phyloP scores from a whole-genome alignment of 805 yeast species.

The Wickerhamomyces sydowiorum region DNA sequence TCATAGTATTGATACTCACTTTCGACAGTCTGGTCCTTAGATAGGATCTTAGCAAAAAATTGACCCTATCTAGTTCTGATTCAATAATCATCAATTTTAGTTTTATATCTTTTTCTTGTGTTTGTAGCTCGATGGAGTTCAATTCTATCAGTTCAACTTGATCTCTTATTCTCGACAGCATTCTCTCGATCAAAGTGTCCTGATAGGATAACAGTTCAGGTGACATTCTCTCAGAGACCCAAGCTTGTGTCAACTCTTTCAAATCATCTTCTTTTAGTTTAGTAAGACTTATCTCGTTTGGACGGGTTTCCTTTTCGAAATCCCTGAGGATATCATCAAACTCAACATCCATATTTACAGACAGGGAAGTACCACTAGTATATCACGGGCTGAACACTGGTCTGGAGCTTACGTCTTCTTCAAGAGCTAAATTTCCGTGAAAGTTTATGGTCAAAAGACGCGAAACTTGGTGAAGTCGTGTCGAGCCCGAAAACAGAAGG shows the following conservation, averaged over 20 bases:
- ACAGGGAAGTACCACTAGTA: background rate
- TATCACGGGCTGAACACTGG: too few relatives aligned
- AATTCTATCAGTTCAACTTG: slow-evolving; percentile 75
- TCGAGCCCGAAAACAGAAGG: too few relatives aligned
- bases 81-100: slow-evolving; percentile 80
- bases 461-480: too few relatives aligned
- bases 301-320: slow-evolving; percentile 45
- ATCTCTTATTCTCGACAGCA: slow-evolving; percentile 52
- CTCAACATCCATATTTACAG: slow-evolving; percentile 39
- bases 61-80: slow-evolving; percentile 84
- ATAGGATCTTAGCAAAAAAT: slow-evolving; percentile 75
- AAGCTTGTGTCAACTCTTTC: slow-evolving; percentile 46
- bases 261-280: slow-evolving; percentile 31
- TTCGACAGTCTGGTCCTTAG: slow-evolving; percentile 55
- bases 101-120: slow-evolving; percentile 61
- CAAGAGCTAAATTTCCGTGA: background rate
- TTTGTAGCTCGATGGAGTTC: slow-evolving; percentile 72
- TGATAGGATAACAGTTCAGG: slow-evolving; percentile 85
- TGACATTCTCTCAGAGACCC: slow-evolving; percentile 81
- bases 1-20: slow-evolving; percentile 5
- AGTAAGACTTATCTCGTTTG: slow-evolving; percentile 16
- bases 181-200: slow-evolving; percentile 47
- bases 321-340: slow-evolving; percentile 69
- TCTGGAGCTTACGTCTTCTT: background rate
- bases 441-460: too few relatives aligned